Base-by-base conservation (phyloP, 441 rosid species). In the Hura crepitans region DNA sequence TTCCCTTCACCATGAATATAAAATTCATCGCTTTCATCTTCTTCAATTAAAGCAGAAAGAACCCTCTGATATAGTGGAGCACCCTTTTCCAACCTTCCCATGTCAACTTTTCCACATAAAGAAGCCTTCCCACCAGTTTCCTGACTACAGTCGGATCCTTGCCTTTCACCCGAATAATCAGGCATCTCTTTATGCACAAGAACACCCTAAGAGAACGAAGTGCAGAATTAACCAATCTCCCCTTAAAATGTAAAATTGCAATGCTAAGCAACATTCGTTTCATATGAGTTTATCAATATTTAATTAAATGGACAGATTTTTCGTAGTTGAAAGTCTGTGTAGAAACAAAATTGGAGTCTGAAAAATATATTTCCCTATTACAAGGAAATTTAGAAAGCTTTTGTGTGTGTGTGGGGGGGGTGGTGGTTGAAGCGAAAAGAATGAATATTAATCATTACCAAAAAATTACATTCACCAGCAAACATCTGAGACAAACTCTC, bases 11-110 rank as follows among this genome's bases (percentile, higher is more conserved):
- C 45, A 23, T 72, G 80, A 61, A 39, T 28, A 68, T 59, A 77
- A 63, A 56, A 50, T 51, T 77, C 80, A 64, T 77, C 98, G 71
- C 78, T 76, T 71, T 92, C 99, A 74, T 96, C 99, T 84, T 96
- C 98, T 77, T 89, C 95, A 66, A 96, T 92, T 76, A 96, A 81
- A 69, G 99, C 95, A 71, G 98, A 90, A 70, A 96, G 91, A 65
- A 92, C 87, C 81, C 99, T 86, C 80, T 88, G 92, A 85, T 83
- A 92, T 69, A 91, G 73, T 54, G 98, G 90, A 76, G 85, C 81
- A 70, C 72, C 83, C 79, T 86, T 88, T 62, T 80, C 88, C 74
- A 81, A 75, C 66, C 82, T 81, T 71, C 81, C 88, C 68, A 77
- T 74, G 64, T 84, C 87, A 71, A 79, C 65, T 81, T 77, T 81